Percentiles rank a stretch among this genome's conserved stretches.
These are phyloP conservation scores for Lagenidium giganteum DNA, from an alignment of 352 stramenopile genomes.

Conservation along the genomic window DNA sequence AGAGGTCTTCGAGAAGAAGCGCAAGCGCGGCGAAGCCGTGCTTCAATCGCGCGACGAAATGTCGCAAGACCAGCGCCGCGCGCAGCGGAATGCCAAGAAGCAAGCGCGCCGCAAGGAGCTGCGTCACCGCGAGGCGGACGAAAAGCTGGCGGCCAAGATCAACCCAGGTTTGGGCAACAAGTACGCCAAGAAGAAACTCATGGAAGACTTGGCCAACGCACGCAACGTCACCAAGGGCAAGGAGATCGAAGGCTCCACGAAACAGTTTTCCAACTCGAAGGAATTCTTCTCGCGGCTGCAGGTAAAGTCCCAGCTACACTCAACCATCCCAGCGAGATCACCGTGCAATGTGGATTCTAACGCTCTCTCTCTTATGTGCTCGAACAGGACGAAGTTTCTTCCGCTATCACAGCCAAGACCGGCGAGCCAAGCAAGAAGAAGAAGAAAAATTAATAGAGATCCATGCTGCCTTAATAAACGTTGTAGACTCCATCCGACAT, in stretches of 20 bases:
- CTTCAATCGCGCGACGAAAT: conserved; percentile 84
- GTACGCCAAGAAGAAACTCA: conserved; percentile 93
- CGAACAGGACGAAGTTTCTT: too few relatives aligned
- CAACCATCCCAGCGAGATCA: too few relatives aligned
- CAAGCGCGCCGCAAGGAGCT: conserved; percentile 87
- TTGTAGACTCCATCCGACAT: too few relatives aligned
- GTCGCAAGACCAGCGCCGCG: conserved; percentile 84
- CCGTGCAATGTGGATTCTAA: too few relatives aligned
- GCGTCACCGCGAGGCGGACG: conserved; percentile 85
- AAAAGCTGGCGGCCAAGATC: conserved; percentile 91
- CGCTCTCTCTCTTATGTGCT: too few relatives aligned
- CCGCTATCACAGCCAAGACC: too few relatives aligned
- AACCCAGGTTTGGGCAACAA: conserved; percentile 94
- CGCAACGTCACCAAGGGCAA: conserved; percentile 85
- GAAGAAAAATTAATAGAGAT: too few relatives aligned
- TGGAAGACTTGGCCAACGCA: conserved; percentile 70
- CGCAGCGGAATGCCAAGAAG: conserved; percentile 88
- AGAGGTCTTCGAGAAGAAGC: conserved; percentile 85
- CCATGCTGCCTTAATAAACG: too few relatives aligned
- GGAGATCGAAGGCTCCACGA: conserved; percentile 72
- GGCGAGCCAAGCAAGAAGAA: conserved; percentile 18
- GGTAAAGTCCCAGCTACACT: too few relatives aligned
- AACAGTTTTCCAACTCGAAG: conserved; percentile 86
- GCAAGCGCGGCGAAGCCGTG: conserved; percentile 77
- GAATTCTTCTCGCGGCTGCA: conserved; percentile 81